Conservation (phyloP, 1,284 basidiomycete genomes). For the Irpex rosettiformis region DNA sequence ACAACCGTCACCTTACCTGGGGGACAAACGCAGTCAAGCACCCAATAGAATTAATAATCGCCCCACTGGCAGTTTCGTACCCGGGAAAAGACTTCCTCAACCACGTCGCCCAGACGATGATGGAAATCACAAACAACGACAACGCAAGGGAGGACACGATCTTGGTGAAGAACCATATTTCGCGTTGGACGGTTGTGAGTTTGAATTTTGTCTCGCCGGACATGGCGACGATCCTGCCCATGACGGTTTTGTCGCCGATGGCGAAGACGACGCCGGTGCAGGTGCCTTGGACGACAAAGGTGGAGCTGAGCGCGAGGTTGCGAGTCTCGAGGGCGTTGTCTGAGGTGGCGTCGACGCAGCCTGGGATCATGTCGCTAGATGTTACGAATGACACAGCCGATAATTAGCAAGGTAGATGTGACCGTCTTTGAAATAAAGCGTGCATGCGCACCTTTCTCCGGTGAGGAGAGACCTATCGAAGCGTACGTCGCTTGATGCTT, state of each 20-base stretch:
- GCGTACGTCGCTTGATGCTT: conserved; percentile 45
- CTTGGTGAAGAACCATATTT: conserved; percentile 48
- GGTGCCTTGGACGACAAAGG: conserved; percentile 51
- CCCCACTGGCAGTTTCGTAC: conserved; percentile 35
- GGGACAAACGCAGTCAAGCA: conserved; percentile 49
- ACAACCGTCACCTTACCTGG: conserved; percentile 26
- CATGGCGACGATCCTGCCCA: conserved; percentile 60
- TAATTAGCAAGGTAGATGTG: too few species aligned
- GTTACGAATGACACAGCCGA: too few species aligned
- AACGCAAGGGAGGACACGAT: conserved; percentile 42
- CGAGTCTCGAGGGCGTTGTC: conserved; percentile 59
- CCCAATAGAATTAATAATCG: conserved; percentile 46
- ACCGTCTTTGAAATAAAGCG: not conserved
- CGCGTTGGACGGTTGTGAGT: conserved; percentile 44
- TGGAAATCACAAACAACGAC: conserved; percentile 35
- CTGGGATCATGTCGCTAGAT: conserved; percentile 49
- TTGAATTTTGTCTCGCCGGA: conserved; percentile 48
- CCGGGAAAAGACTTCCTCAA: conserved; percentile 34
- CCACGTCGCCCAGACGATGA: conserved; percentile 46
- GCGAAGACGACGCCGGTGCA: conserved; percentile 58
- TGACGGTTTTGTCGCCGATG: conserved; percentile 55
- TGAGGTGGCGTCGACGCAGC: conserved; percentile 46
- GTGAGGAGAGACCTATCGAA: conserved; percentile 67
- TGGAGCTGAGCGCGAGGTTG: conserved; percentile 57
- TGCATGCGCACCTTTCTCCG: conserved; percentile 41